Conservation (phyloP, 148 eudicot species). For the Limonium bicolor region DNA sequence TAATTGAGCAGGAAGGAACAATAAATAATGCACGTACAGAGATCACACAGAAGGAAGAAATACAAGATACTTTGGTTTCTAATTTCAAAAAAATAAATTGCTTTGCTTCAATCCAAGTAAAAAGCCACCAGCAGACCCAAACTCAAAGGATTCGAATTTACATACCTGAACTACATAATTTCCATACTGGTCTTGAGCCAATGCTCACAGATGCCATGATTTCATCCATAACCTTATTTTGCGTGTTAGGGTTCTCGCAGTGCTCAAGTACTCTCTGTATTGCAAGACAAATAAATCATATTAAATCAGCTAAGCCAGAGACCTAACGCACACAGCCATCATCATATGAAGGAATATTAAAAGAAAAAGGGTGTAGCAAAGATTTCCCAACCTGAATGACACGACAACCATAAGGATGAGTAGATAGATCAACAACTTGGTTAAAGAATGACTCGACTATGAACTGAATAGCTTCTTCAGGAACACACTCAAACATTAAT, state of each 20-base stretch:
- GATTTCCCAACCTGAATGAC: conserved; percentile 82
- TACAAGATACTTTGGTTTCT: neutral
- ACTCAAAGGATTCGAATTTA: too few relatives aligned
- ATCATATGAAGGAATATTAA: neutral
- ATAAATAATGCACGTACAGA: neutral
- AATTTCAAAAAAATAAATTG: neutral
- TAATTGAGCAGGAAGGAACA: neutral
- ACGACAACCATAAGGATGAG: conserved; percentile 92
- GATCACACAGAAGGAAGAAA: neutral
- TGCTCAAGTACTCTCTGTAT: conserved; percentile 95
- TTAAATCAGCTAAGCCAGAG: neutral
- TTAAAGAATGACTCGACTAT: conserved; percentile 57
- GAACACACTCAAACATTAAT: conserved; percentile 66
- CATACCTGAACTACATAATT: conserved; percentile 96
- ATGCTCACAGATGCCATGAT: conserved; percentile 20
- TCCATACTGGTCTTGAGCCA: conserved; percentile 98
- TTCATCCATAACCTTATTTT: conserved; percentile 33
- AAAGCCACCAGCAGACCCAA: too few relatives aligned
- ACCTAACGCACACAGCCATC: neutral
- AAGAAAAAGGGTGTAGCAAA: neutral
- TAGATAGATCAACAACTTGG: conserved; percentile 60
- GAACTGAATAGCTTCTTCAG: conserved; percentile 44
- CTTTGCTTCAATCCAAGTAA: too few relatives aligned
- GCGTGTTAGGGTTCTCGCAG: conserved; percentile 60
- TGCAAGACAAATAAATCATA: neutral